Evolutionary conservation across 257 asterid genomes (phyloP).

Genomic region (Solanum virginianum): DNA sequence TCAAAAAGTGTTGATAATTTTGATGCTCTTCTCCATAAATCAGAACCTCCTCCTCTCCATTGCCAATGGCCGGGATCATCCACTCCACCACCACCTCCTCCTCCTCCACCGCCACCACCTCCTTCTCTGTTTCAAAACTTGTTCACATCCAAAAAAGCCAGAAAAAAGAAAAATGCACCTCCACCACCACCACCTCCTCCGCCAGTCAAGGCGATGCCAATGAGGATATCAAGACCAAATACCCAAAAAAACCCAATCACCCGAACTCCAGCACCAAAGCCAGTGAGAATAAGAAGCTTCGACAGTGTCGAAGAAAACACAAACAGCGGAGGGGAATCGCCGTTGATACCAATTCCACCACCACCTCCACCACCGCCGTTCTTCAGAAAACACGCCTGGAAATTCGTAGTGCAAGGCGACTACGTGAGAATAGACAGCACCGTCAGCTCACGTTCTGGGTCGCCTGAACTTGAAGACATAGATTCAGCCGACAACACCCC

Average conservation of each 20-base stretch:
- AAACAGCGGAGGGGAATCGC: conserved; percentile 61
- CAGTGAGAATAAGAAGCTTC: conserved; percentile 11
- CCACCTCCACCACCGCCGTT: conserved; percentile 76
- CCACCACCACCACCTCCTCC: conserved; percentile 18
- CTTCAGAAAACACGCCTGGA: conserved; percentile 58
- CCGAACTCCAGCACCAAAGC: conserved; percentile 6
- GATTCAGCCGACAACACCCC: conserved; percentile 52
- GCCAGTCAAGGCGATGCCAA: neutral
- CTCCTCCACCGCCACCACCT: conserved; percentile 28
- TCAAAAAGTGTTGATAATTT: conserved; percentile 56
- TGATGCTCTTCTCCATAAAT: conserved; percentile 51
- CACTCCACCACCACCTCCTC: conserved; percentile 32
- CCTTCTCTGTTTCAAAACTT: conserved; percentile 52
- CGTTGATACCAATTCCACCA: conserved; percentile 35
- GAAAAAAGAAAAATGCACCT: conserved; percentile 37
- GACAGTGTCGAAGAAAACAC: conserved; percentile 31
- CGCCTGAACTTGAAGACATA: conserved; percentile 56
- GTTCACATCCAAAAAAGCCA: conserved; percentile 52
- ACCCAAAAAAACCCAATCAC: neutral
- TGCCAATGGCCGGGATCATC: conserved; percentile 28
- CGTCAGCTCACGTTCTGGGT: conserved; percentile 54
- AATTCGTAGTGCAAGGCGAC: conserved; percentile 73
- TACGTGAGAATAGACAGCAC: conserved; percentile 63
- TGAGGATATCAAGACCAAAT: neutral
- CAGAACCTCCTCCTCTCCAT: conserved; percentile 30